Evolutionary conservation across 257 asterid species (phyloP).

Genomic region (Avicennia marina): DNA sequence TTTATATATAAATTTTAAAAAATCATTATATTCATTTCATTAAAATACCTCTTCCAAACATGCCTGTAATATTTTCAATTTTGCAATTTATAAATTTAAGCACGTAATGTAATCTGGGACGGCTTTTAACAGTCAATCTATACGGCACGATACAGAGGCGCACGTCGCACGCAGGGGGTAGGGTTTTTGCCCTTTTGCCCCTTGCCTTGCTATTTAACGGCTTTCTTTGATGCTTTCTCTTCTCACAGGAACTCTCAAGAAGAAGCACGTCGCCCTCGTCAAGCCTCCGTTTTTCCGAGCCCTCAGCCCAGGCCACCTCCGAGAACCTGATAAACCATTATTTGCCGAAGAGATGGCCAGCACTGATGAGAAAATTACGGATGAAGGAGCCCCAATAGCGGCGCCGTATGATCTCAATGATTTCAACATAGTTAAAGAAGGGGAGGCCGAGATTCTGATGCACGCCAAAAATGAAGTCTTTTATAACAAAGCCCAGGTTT

Average conservation of each 20-base stretch:
- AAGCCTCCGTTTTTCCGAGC: background rate
- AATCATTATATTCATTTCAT: no score
- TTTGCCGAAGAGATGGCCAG: conserved; percentile 32
- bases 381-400: conserved; percentile 25
- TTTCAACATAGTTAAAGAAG: conserved; percentile 68
- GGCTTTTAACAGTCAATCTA: no score
- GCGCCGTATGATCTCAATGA: conserved; percentile 62
- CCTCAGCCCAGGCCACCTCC: conserved; percentile 7
- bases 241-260: background rate
- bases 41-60: no score
- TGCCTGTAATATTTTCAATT: no score
- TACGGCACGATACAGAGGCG: no score
- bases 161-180: background rate
- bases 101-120: no score
- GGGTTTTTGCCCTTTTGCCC: background rate
- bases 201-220: background rate
- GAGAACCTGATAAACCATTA: background rate
- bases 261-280: background rate
- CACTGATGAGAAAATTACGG: conserved; percentile 37
- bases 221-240: background rate
- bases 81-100: no score
- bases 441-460: conserved; percentile 95
- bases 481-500: conserved; percentile 88
- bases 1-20: no score
- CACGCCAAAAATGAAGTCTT: conserved; percentile 85